phyloP scores from a whole-genome alignment of 371 early-diverging fungal species.

The Syncephalastrum sp. region DNA sequence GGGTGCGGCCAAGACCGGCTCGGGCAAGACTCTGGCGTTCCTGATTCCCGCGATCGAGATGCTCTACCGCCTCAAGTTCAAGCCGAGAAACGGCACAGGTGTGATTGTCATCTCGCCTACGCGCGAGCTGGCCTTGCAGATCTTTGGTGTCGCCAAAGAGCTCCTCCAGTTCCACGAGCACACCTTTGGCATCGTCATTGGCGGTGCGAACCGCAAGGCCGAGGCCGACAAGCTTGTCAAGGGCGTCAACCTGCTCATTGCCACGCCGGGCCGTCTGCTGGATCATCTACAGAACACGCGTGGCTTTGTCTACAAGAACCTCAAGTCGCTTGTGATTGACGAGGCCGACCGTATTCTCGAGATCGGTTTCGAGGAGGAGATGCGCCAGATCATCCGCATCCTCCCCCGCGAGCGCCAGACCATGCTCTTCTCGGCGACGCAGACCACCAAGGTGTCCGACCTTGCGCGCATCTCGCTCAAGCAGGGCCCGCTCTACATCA shows the following conservation, averaged over 20 bases:
- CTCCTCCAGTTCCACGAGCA: slow-evolving; percentile 89
- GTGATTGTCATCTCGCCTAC: slow-evolving; percentile 98
- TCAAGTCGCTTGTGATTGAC: slow-evolving; percentile 93
- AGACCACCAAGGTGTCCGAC: slow-evolving; percentile 76
- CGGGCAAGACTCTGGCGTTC: slow-evolving; percentile 98
- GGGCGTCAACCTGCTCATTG: slow-evolving; percentile 92
- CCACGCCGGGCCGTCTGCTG: slow-evolving; percentile 98
- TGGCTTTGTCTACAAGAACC: slow-evolving; percentile 71
- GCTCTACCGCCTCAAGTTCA: slow-evolving; percentile 79
- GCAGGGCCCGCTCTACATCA: slow-evolving; percentile 68
- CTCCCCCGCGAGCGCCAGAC: slow-evolving; percentile 77
- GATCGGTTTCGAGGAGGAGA: slow-evolving; percentile 93
- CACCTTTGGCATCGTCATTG: slow-evolving; percentile 84
- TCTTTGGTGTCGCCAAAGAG: slow-evolving; percentile 96
- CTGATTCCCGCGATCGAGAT: slow-evolving; percentile 95
- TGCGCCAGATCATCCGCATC: slow-evolving; percentile 77
- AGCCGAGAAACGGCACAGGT: slow-evolving; percentile 97
- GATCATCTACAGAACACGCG: slow-evolving; percentile 92
- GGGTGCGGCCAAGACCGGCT: slow-evolving; percentile 99
- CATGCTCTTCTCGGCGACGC: slow-evolving; percentile 92
- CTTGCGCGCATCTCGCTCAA: slow-evolving; percentile 79
- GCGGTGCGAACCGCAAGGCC: slow-evolving; percentile 90
- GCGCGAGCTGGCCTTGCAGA: slow-evolving; percentile 99
- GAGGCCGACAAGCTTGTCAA: slow-evolving; percentile 92
- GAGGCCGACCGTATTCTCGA: slow-evolving; percentile 99